Conservation (phyloP, 78 protist genomes). For the Dictyostelium firmibasis region DNA sequence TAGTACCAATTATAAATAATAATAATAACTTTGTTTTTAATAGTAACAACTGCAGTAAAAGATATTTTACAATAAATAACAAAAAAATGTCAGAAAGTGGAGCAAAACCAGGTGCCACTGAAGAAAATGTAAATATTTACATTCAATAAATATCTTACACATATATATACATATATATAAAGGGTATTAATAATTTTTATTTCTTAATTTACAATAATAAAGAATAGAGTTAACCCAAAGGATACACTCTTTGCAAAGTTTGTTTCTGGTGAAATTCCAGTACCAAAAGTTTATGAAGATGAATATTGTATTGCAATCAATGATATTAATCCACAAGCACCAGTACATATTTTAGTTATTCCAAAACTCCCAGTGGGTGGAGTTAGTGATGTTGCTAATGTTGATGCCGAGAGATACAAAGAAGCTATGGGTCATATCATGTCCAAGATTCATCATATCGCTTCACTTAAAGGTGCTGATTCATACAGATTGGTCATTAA, state of each 20-base stretch:
- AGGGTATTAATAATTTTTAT: no score
- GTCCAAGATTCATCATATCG: conserved; percentile 38
- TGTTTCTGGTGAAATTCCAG: conserved; percentile 51
- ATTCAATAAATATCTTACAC: no score
- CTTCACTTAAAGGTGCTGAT: conserved; percentile 5
- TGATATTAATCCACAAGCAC: conserved; percentile 60
- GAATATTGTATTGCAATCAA: conserved; percentile 59
- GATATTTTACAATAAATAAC: background rate
- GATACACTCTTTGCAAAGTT: conserved; percentile 72
- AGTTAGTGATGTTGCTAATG: conserved; percentile 33
- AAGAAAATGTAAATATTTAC: conserved; percentile 20
- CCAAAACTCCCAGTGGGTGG: conserved; percentile 64
- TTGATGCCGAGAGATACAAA: background rate
- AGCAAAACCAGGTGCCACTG: conserved; percentile 61
- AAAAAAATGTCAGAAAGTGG: conserved; percentile 40
- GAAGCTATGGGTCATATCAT: conserved; percentile 41
- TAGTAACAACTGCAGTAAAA: background rate
- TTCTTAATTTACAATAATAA: no score
- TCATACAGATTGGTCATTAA: conserved; percentile 51
- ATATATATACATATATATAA: no score
- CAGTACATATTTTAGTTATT: conserved; percentile 44
- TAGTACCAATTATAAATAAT: background rate
- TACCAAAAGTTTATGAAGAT: conserved; percentile 68
- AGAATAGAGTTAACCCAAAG: conserved; percentile 23
- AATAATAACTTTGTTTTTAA: background rate